Evolutionary conservation across 2,329 filamentous ascomycete genomes (phyloP), one percentile per base, ranked within the genome.

Genomic region (Metarhizium anisopliae): DNA sequence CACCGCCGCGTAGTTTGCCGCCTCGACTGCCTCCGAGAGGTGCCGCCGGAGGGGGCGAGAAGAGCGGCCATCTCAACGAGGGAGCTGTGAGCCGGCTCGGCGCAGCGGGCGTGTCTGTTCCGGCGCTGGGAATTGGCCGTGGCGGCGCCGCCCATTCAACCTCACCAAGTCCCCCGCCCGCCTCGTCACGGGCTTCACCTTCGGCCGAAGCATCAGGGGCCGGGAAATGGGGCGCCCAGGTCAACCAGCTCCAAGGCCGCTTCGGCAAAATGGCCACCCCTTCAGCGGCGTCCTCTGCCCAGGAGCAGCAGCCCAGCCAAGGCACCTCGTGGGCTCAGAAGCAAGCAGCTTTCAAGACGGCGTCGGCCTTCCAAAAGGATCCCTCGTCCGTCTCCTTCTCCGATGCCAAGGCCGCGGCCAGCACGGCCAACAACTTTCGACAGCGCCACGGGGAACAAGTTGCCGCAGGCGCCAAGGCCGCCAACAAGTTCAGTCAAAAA

Each of bases 71-170:
- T n/a, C 45, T 81, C 38, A 81, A 82, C 62, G 74, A 77, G 63
- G 81, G 77, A 5, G 85, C 90, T 5, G 68, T 86, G 55, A 78
- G 74, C 56, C 80, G 89, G 47, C 77, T 96, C 8, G 82, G 85
- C 11, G 80, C 83, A 42, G 85, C 89, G 1, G 91, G 91, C 1
- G 77, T 96, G 6, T 88, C 85, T 0, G 89, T 96, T 0, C 86
- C 90, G 0, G 87, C 81, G 0, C 75, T 96, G 4, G 87, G 87
- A 5, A 95, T 95, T 58, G 85, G 83, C 55, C 63, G 65, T 61
- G 60, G 58, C 64, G 62, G 66, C 60, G 56, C 68, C 65, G 51
- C 66, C 60, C 59, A 62, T 55, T 58, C 63, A 47, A 57, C 61
- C 47, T 61, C 66, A 43, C 62, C 66, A 56, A 60, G 65, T 53